Base-by-base conservation (phyloP, 2,329 filamentous ascomycete species). In the Sporothrix luriei region DNA sequence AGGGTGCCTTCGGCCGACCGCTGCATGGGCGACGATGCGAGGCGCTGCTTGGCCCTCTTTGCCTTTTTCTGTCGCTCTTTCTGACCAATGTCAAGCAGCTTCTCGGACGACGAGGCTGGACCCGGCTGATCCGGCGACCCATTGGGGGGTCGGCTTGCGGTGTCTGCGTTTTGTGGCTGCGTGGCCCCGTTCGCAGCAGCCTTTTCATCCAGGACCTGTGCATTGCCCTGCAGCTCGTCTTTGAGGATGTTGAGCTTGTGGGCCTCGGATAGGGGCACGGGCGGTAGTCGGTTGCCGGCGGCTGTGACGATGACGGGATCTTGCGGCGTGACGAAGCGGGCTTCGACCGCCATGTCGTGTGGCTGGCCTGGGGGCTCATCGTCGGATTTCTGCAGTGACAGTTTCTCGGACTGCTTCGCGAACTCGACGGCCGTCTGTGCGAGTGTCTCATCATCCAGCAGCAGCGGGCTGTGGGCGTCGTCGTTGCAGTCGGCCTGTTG, bases 241-340 rank as follows among this genome's bases (percentile, higher is more conserved):
- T 84, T 87, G 54, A 91, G 77, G 5, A 81, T 75, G 76, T 94
- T 94, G 69, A 94, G 82, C 76, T 88, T 90, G 71, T 87, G 82
- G 0, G 91, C 90, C 79, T 94, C 91, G 43, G 85, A 82, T 4
- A 92, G 76, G 1, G 91, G 90, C 1, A 93, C 88, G 1, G 86
- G 85, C 0, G 91, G 91, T 6, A 93, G 78, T 51, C 90, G 82
- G 61, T 85, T 84, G 40, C 90, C 90, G 76, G 90, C 86, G 16
- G 85, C 84, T 0, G 90, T 92, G 68, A 89, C 81, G 59, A 94
- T 86, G 19, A 93, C 87, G 0, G 90, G 87, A 76, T 94, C 91
- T 64, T 90, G 87, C 0, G 89, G 85, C 0, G 91, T 94, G 43
- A 90, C 80, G 71, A 85, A 88, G n/a, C 79, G 84, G 40, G 90